phyloP scores from a whole-genome alignment of 805 yeast species.

The Metschnikowia matae region DNA sequence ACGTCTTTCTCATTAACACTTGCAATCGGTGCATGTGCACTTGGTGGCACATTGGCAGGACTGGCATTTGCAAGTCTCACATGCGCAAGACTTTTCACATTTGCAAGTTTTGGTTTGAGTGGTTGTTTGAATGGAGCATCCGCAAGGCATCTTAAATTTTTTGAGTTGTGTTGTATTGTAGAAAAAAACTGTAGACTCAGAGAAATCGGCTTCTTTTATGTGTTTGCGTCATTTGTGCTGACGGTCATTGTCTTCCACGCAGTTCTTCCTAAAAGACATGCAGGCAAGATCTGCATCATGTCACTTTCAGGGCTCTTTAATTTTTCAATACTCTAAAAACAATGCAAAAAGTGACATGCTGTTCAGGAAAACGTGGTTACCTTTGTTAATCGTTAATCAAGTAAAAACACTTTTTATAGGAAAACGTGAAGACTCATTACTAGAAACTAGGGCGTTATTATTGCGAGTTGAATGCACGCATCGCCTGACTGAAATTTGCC shows the following conservation, averaged over 20 bases:
- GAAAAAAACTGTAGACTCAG: not conserved
- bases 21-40: conserved; percentile 8
- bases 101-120: not conserved
- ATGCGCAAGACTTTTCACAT: conserved; percentile 4
- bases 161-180: not conserved
- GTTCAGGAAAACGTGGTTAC: no score
- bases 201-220: not conserved
- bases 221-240: conserved; percentile 7
- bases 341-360: not conserved
- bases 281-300: not conserved
- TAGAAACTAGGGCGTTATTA: not conserved
- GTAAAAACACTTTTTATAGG: no score
- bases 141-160: conserved; percentile 5
- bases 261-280: not conserved
- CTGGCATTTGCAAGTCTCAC: conserved; percentile 8
- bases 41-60: conserved; percentile 7
- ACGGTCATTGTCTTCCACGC: not conserved
- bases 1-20: not conserved
- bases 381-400: not conserved
- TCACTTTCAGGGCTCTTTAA: not conserved
- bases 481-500: not conserved
- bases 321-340: not conserved
- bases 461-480: not conserved
- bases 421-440: no score
- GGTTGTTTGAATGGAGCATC: conserved; percentile 2